phyloP scores from a whole-genome alignment of 352 stramenopile species.

The Phytophthora sojae region DNA sequence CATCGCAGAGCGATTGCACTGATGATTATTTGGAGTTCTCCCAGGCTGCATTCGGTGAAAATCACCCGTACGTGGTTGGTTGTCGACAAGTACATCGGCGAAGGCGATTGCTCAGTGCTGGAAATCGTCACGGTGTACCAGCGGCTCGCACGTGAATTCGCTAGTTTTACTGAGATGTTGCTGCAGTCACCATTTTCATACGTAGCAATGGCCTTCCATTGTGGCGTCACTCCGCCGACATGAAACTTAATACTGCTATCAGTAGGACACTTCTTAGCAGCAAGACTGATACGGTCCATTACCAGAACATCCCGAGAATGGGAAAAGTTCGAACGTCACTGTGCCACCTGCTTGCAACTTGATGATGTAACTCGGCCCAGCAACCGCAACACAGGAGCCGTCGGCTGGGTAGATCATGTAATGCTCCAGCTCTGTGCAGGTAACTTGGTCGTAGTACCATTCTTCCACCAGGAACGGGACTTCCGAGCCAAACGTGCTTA shows the following conservation, averaged over 20 bases:
- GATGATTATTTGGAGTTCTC: too few species aligned
- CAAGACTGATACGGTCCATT: slow-evolving; percentile 4
- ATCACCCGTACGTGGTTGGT: too few species aligned
- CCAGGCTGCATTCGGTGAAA: too few species aligned
- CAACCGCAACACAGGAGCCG: slow-evolving; percentile 8
- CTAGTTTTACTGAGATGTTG: slow-evolving; percentile 1
- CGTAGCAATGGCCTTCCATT: slow-evolving; percentile 4
- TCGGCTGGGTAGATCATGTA: slow-evolving; percentile 15
- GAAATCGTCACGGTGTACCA: neutral
- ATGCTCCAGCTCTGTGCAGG: slow-evolving; percentile 3
- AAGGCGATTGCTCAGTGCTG: neutral
- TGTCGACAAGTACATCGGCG: too few species aligned
- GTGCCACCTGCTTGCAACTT: neutral
- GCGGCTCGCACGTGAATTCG: slow-evolving; percentile 7
- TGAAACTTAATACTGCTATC: slow-evolving; percentile 4
- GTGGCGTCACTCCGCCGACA: slow-evolving; percentile 4
- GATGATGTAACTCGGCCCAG: neutral
- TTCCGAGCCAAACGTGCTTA: neutral
- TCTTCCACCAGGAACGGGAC: slow-evolving; percentile 8
- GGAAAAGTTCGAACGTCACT: slow-evolving; percentile 1
- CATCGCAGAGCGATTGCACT: too few species aligned
- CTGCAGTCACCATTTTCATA: slow-evolving; percentile 1
- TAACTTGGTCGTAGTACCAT: slow-evolving; percentile 2
- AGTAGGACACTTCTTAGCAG: neutral
- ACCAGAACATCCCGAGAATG: neutral